Percentiles rank a stretch among this genome's conserved stretches.
These are phyloP conservation scores for Apiospora koreana DNA, from an alignment of 2,329 filamentous ascomycete genomes.

Conservation along the genomic window DNA sequence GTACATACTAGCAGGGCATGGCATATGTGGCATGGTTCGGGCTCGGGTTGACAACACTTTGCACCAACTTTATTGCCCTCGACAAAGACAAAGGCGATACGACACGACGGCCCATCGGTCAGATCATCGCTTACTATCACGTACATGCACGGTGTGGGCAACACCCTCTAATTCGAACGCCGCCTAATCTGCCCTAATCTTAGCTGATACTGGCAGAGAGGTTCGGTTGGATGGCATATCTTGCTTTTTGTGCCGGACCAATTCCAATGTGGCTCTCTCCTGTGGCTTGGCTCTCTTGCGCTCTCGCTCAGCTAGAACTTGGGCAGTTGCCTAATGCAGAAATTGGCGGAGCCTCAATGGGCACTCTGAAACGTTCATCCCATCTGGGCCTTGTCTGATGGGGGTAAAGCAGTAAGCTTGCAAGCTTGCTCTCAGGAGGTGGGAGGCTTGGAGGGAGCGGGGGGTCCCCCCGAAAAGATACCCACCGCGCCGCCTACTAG, in stretches of 20 bases:
- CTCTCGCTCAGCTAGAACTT: not conserved
- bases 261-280: not conserved
- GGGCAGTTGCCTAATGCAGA: not conserved
- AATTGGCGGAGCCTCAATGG: not conserved
- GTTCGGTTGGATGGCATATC: not conserved
- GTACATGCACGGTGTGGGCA: not conserved
- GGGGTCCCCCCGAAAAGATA: not conserved
- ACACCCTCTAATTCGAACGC: not conserved
- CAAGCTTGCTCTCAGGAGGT: not conserved
- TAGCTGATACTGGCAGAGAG: not conserved
- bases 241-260: slow-evolving; percentile 2
- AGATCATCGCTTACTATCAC: not conserved
- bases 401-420: not conserved
- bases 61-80: slow-evolving; percentile 1
- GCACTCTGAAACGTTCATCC: slow-evolving; percentile 5
- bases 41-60: not conserved
- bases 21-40: no score
- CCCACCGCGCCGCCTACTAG: not conserved
- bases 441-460: not conserved
- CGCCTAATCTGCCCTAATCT: not conserved
- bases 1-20: slow-evolving; percentile 1
- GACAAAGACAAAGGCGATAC: no score
- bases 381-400: not conserved
- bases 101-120: not conserved
- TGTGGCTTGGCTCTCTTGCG: not conserved